Evolutionary conservation across 257 asterid genomes (phyloP).

Genomic region (Solanum gandarillasii): DNA sequence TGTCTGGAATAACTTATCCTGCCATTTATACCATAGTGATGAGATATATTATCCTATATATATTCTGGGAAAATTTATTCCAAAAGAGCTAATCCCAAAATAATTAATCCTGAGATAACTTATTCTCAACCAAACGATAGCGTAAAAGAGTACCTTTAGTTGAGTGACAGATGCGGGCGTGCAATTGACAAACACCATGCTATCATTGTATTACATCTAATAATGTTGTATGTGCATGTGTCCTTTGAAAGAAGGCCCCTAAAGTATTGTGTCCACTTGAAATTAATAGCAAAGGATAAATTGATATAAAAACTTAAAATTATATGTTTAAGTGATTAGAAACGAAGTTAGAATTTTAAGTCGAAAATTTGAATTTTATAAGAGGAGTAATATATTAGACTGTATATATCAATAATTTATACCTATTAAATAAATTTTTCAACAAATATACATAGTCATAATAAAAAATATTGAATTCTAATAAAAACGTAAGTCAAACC

Average conservation of each 20-base stretch:
- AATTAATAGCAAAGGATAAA: neutral
- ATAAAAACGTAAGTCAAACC: neutral
- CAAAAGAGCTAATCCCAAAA: too few relatives aligned
- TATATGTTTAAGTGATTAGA: neutral
- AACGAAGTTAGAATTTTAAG: neutral
- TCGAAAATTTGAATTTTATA: neutral
- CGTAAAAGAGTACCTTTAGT: neutral
- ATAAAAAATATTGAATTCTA: neutral
- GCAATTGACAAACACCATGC: neutral
- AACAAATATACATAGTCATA: neutral
- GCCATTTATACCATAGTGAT: too few relatives aligned
- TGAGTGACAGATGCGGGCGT: neutral
- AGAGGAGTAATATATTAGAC: too few relatives aligned
- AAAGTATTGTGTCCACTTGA: too few relatives aligned
- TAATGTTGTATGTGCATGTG: neutral
- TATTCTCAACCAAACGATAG: too few relatives aligned
- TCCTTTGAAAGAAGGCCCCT: neutral
- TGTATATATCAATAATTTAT: too few relatives aligned
- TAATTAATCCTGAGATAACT: too few relatives aligned
- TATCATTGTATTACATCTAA: neutral
- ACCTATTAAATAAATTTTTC: too few relatives aligned
- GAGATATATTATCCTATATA: too few relatives aligned
- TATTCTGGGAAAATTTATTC: too few relatives aligned
- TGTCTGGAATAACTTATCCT: too few relatives aligned
- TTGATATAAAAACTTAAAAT: neutral